These are phyloP conservation scores for Yarrowia sp. DNA, from an alignment of 805 yeast species.

Conservation along the genomic window DNA sequence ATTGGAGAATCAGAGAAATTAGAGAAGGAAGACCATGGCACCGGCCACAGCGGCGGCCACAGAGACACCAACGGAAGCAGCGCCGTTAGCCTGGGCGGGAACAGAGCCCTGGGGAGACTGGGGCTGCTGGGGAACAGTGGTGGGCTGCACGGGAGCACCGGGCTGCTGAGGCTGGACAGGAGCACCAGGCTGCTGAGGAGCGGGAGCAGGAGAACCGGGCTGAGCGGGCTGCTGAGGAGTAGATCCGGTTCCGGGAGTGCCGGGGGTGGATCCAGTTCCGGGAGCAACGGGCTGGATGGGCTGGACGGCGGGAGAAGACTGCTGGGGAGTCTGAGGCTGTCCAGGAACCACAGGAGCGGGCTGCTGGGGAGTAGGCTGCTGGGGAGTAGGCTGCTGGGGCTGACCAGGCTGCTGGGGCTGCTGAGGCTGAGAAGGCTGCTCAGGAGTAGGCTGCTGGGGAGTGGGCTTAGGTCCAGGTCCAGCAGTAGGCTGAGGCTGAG, in stretches of 20 bases:
- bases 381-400: neutral
- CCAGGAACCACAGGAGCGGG: neutral
- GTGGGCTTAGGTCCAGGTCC: neutral
- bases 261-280: neutral
- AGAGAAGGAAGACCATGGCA: slow-evolving; percentile 20
- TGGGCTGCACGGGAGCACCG: slow-evolving; percentile 1
- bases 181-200: neutral
- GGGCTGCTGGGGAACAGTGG: slow-evolving; percentile 3
- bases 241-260: neutral
- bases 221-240: neutral
- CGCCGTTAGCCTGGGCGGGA: slow-evolving; percentile 22
- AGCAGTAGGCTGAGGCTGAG: neutral
- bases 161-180: neutral
- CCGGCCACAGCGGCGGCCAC: slow-evolving; percentile 21
- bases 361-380: neutral
- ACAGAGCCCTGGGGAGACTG: slow-evolving; percentile 3
- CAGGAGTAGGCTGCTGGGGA: neutral
- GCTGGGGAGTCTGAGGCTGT: neutral
- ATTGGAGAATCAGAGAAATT: neutral
- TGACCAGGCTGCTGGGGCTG: neutral
- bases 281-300: neutral
- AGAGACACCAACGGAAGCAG: neutral
- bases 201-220: neutral
- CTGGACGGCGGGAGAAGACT: neutral
- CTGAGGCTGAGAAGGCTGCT: neutral